Evolutionary conservation across 768 basidiomycete genomes (phyloP).

Genomic region (Cystobasidium onofrii): DNA sequence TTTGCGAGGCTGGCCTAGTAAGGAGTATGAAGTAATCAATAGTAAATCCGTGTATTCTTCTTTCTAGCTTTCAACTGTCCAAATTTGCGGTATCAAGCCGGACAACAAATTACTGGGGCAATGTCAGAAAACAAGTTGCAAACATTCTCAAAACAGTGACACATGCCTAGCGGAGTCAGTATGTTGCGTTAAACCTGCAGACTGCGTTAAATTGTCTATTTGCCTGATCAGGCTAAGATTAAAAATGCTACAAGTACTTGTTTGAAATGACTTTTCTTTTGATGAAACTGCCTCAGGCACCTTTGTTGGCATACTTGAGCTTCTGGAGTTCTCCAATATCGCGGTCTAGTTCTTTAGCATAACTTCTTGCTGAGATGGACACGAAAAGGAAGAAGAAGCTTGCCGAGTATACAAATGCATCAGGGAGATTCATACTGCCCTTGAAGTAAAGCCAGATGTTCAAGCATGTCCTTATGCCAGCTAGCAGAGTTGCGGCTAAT

Average conservation of each 20-base stretch:
- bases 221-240: background rate
- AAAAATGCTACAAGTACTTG: background rate
- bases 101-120: too few relatives aligned
- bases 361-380: slow-evolving; percentile 18
- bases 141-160: too few relatives aligned
- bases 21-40: too few relatives aligned
- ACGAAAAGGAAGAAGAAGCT: slow-evolving; percentile 9
- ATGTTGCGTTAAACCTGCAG: too few relatives aligned
- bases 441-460: background rate
- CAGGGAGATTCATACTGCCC: background rate
- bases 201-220: too few relatives aligned
- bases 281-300: background rate
- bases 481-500: background rate
- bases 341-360: slow-evolving; percentile 15
- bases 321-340: slow-evolving; percentile 5
- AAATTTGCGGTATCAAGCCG: too few relatives aligned
- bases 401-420: background rate
- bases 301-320: slow-evolving; percentile 26
- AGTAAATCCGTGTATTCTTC: too few relatives aligned
- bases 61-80: too few relatives aligned
- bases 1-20: too few relatives aligned
- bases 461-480: background rate
- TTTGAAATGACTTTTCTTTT: background rate
- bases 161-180: too few relatives aligned
- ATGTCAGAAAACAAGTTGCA: too few relatives aligned